Evolutionary conservation across 306 rosid species (phyloP).

Genomic region (Hippophae rhamnoides): DNA sequence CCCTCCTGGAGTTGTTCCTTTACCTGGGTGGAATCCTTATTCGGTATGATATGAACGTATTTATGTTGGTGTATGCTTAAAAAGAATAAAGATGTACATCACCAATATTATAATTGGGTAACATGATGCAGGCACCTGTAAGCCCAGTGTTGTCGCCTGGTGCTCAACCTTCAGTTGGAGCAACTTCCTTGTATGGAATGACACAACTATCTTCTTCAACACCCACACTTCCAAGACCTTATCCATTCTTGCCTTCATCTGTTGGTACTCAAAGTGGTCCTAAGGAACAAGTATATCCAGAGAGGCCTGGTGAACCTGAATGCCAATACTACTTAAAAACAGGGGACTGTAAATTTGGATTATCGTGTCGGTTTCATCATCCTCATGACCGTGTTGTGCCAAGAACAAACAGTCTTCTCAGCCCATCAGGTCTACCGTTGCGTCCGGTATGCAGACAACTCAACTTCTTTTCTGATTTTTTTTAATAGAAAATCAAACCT

Average conservation of each 20-base stretch:
- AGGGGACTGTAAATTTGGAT: slow-evolving; percentile 81
- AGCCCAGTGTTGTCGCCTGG: slow-evolving; percentile 76
- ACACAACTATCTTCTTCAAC: slow-evolving; percentile 62
- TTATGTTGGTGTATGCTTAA: slow-evolving; percentile 5
- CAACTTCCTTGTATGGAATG: slow-evolving; percentile 67
- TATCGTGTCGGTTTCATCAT: slow-evolving; percentile 76
- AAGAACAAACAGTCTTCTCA: slow-evolving; percentile 44
- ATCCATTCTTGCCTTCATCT: slow-evolving; percentile 43
- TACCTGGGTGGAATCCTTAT: slow-evolving; percentile 74
- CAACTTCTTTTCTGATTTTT: background rate
- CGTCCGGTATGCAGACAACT: slow-evolving; percentile 52
- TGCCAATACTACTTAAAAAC: slow-evolving; percentile 75
- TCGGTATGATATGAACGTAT: slow-evolving; percentile 42
- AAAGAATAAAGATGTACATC: background rate
- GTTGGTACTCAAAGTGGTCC: slow-evolving; percentile 38
- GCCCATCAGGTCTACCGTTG: slow-evolving; percentile 68
- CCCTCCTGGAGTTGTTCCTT: slow-evolving; percentile 72
- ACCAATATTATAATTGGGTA: slow-evolving; percentile 13
- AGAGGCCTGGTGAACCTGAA: slow-evolving; percentile 78
- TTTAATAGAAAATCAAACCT: too few species aligned
- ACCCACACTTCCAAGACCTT: slow-evolving; percentile 59
- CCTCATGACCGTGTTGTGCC: slow-evolving; percentile 46
- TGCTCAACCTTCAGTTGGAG: slow-evolving; percentile 65
- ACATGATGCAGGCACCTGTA: slow-evolving; percentile 62
- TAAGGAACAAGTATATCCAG: slow-evolving; percentile 58